Evolutionary conservation across 768 basidiomycete species (phyloP).

Genomic region (Dendrothele bispora): DNA sequence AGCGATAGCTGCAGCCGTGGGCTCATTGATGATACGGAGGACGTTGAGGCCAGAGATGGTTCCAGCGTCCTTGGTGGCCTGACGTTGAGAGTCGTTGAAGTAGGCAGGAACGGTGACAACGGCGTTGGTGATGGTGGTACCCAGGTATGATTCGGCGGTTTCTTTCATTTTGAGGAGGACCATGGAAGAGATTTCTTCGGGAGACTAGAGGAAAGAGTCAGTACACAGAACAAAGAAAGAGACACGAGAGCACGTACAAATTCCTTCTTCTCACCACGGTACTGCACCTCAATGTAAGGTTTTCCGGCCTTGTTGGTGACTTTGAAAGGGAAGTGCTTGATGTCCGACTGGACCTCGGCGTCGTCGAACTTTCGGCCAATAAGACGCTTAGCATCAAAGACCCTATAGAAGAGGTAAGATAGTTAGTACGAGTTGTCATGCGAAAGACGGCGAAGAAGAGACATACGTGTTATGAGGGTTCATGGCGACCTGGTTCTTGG

Average conservation of each 20-base stretch:
- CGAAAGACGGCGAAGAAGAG: constrained; percentile 6
- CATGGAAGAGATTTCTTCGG: constrained; percentile 71
- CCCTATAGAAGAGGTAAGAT: constrained; percentile 15
- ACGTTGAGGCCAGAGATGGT: constrained; percentile 65
- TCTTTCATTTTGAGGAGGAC: constrained; percentile 69
- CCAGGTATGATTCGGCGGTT: constrained; percentile 70
- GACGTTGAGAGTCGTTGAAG: constrained; percentile 69
- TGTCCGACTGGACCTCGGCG: constrained; percentile 45
- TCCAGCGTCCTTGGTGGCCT: constrained; percentile 70
- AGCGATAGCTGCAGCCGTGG: constrained; percentile 70
- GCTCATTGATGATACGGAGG: constrained; percentile 68
- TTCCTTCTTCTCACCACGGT: constrained; percentile 54
- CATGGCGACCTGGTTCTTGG: constrained; percentile 76
- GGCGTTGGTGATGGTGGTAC: constrained; percentile 60
- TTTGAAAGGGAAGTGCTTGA: constrained; percentile 52
- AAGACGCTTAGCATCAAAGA: constrained; percentile 61
- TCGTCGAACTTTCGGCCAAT: constrained; percentile 52
- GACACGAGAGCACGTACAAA: constrained; percentile 45
- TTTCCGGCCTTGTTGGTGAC: constrained; percentile 44
- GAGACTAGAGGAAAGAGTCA: constrained; percentile 33
- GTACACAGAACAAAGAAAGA: not conserved
- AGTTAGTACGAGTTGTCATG: not conserved
- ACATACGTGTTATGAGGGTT: constrained; percentile 69
- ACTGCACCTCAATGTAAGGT: constrained; percentile 52
- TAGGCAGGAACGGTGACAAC: constrained; percentile 59